phyloP scores from a whole-genome alignment of 2,329 filamentous ascomycete species.

The Monilinia polystroma region DNA sequence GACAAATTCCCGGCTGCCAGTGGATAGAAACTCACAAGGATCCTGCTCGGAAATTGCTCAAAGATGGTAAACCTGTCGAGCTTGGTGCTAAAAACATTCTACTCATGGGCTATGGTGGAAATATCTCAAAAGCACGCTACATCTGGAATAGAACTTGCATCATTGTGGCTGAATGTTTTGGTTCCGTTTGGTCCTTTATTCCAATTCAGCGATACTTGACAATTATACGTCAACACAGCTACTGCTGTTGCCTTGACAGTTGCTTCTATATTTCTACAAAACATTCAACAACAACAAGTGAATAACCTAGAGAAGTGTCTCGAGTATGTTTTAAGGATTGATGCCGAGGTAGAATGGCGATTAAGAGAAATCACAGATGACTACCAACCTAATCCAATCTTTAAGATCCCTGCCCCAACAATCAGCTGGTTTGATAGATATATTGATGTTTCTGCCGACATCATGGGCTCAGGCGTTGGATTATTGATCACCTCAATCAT shows the following conservation, averaged over 20 bases:
- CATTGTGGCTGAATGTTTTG: constrained; percentile 24
- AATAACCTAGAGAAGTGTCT: constrained; percentile 39
- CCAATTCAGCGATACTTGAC: constrained; percentile 27
- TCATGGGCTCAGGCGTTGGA: constrained; percentile 10
- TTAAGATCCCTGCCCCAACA: constrained; percentile 27
- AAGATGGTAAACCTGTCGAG: too few relatives aligned
- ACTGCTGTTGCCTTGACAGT: constrained; percentile 47
- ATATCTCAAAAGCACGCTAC: too few relatives aligned
- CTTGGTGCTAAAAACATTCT: too few relatives aligned
- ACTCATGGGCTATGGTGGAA: too few relatives aligned
- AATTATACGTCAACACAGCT: constrained; percentile 44
- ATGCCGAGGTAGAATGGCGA: constrained; percentile 40
- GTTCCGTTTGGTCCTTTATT: constrained; percentile 26
- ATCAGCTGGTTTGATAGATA: too few relatives aligned
- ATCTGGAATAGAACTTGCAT: too few relatives aligned
- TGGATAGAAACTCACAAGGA: too few relatives aligned
- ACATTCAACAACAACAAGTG: constrained; percentile 43
- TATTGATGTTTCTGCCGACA: constrained; percentile 9
- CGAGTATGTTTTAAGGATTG: constrained; percentile 39
- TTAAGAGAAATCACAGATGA: constrained; percentile 41
- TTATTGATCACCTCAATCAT: too few relatives aligned
- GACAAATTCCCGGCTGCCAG: too few relatives aligned
- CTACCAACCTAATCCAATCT: constrained; percentile 37
- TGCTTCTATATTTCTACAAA: constrained; percentile 44
- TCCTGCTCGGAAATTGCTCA: too few relatives aligned